These are phyloP conservation scores for Periconia macrospinosa DNA, from an alignment of 2,329 filamentous ascomycete genomes.

Conservation along the genomic window DNA sequence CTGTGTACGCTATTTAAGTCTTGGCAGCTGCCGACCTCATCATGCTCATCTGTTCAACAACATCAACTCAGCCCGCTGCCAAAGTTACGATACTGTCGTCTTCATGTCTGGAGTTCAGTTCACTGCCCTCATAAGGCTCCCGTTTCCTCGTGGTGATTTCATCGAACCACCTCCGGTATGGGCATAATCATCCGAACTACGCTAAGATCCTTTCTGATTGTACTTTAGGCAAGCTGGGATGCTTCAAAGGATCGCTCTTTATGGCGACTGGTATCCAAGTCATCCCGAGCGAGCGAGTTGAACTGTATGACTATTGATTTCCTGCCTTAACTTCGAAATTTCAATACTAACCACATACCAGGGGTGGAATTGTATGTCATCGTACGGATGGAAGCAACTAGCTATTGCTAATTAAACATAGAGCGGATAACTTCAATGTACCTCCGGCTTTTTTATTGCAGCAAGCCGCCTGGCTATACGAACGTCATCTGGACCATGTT, in stretches of 20 bases:
- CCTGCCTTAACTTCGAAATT: conserved; percentile 1
- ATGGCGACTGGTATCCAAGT: conserved; percentile 86
- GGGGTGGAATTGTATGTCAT: conserved; percentile 73
- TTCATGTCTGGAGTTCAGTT: conserved; percentile 44
- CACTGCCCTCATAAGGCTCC: conserved; percentile 86
- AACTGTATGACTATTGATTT: conserved; percentile 64
- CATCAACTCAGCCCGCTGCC: neutral
- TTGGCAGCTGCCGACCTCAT: neutral
- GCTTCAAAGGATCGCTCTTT: conserved; percentile 81
- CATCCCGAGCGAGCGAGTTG: conserved; percentile 76
- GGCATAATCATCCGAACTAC: conserved; percentile 6
- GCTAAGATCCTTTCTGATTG: neutral
- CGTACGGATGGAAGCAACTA: neutral
- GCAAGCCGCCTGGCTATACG: conserved; percentile 91
- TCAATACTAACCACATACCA: conserved; percentile 40
- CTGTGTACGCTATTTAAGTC: neutral
- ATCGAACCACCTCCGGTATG: conserved; percentile 83
- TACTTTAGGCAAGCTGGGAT: conserved; percentile 78
- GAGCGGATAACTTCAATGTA: conserved; percentile 78
- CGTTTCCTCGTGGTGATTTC: conserved; percentile 84
- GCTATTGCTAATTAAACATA: conserved; percentile 11
- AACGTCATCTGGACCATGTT: conserved; percentile 86
- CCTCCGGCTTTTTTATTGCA: conserved; percentile 86
- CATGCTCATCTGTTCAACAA: neutral
- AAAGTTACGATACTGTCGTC: neutral